phyloP scores from a whole-genome alignment of 305 asterid genomes.

The Solanum hybrid region DNA sequence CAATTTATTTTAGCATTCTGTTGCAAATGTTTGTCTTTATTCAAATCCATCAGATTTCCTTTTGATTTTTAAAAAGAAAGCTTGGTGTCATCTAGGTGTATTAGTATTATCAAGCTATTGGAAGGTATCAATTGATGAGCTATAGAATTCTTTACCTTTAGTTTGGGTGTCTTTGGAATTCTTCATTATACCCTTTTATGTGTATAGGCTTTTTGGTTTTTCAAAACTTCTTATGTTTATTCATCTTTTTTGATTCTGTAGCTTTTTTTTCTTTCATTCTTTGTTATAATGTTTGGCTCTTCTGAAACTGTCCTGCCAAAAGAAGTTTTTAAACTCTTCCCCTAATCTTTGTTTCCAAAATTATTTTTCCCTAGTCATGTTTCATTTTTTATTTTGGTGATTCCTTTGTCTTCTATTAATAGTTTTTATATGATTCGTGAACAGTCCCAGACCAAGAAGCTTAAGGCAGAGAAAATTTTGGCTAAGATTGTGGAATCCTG shows the following conservation, averaged over 20 bases:
- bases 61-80: not conserved
- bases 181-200: not conserved
- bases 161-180: not conserved
- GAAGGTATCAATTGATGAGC: not conserved
- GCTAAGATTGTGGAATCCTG: slow-evolving; percentile 81
- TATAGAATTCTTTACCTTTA: not conserved
- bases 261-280: not conserved
- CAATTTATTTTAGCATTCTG: not conserved
- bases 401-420: not conserved
- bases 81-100: not conserved
- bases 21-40: not conserved
- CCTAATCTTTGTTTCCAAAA: not conserved
- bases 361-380: not conserved
- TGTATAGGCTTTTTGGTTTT: not conserved
- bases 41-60: not conserved
- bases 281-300: not conserved
- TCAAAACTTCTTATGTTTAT: not conserved
- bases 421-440: slow-evolving; percentile 13
- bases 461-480: slow-evolving; percentile 77
- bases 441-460: slow-evolving; percentile 91
- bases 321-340: not conserved
- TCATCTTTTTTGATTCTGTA: not conserved
- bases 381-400: not conserved
- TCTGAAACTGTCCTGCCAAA: not conserved
- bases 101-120: not conserved